Conservation (phyloP, 1,139 yeast species). For the Eremothecium cymbalariae region DNA sequence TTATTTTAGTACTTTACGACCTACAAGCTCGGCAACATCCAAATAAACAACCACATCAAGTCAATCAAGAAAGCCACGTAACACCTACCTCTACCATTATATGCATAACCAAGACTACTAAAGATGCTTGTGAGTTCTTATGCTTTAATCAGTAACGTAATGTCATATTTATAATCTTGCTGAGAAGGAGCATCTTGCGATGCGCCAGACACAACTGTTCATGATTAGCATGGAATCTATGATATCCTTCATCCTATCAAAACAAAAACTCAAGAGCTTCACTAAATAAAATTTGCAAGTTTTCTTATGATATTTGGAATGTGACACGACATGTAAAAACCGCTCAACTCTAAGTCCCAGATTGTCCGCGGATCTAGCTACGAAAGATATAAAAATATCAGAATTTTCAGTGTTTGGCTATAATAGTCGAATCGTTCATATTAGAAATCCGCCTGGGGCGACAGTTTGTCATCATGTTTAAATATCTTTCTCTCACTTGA, state of each 20-base stretch:
- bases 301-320: too few relatives aligned
- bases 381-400: constrained; percentile 17
- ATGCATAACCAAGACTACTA: too few relatives aligned
- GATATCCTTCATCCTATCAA: constrained; percentile 18
- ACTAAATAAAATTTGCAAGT: too few relatives aligned
- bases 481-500: neutral
- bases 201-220: constrained; percentile 12
- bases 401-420: constrained; percentile 34
- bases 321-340: constrained; percentile 2
- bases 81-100: too few relatives aligned
- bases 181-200: constrained; percentile 5
- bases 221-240: constrained; percentile 31
- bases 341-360: neutral
- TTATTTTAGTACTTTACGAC: too few relatives aligned
- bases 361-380: too few relatives aligned
- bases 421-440: constrained; percentile 30
- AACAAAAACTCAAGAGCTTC: neutral
- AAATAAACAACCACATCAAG: too few relatives aligned
- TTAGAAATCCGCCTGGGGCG: constrained; percentile 33
- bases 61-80: too few relatives aligned
- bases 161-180: constrained; percentile 9
- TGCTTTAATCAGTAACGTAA: neutral
- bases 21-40: too few relatives aligned
- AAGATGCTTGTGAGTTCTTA: too few relatives aligned
- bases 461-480: constrained; percentile 31